Evolutionary conservation across 1,284 basidiomycete genomes (phyloP).

Genomic region (Cutaneotrichosporon mucoides): DNA sequence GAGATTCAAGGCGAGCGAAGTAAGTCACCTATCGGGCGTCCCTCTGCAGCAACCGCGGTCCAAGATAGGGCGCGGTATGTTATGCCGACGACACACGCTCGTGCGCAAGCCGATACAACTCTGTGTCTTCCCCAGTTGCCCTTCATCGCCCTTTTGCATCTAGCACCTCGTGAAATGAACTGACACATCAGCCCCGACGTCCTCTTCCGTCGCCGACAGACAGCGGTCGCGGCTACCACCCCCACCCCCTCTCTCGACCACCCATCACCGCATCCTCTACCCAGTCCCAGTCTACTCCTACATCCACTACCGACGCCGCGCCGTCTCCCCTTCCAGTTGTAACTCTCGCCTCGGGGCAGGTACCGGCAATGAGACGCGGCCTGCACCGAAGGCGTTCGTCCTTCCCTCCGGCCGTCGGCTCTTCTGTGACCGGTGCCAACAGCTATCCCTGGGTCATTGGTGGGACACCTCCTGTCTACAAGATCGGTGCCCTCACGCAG

Average conservation of each 20-base stretch:
- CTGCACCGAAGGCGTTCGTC: constrained; percentile 25
- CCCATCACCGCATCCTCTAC: constrained; percentile 10
- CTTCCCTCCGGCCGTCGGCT: constrained; percentile 28
- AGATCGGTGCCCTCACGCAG: not conserved
- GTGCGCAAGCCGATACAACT: no score
- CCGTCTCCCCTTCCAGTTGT: constrained; percentile 13
- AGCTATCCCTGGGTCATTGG: constrained; percentile 22
- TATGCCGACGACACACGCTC: no score
- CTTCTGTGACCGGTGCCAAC: constrained; percentile 17
- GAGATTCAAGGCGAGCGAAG: not conserved
- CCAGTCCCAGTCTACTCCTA: not conserved
- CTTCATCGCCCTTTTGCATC: not conserved
- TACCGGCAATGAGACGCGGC: constrained; percentile 13
- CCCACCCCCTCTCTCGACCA: constrained; percentile 16
- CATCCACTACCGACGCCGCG: not conserved
- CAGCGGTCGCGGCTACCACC: constrained; percentile 1
- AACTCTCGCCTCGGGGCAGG: constrained; percentile 12
- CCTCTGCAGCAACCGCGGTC: no score
- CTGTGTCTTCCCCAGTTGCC: not conserved
- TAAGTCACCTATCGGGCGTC: not conserved
- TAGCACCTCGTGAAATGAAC: not conserved
- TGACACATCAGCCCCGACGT: constrained; percentile 5
- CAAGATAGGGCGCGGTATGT: no score
- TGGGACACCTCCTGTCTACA: not conserved
- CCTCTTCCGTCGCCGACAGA: not conserved